Base-by-base conservation (phyloP, 257 asterid genomes). In the Galeopsis tetrahit region DNA sequence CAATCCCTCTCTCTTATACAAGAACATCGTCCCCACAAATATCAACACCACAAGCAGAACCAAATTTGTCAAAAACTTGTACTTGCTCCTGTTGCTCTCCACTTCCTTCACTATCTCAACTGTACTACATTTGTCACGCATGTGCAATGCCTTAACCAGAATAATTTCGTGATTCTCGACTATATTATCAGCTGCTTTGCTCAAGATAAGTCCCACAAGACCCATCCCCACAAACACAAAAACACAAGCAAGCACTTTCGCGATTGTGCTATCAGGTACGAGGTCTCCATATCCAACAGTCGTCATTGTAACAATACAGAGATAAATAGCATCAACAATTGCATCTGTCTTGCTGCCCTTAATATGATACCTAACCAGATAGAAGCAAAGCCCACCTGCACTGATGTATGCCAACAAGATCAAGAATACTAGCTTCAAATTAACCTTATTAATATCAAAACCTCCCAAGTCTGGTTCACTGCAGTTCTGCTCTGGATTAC, bases 231-330 rank as follows among this genome's bases (percentile, higher is more conserved):
- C 55, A 49, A 93, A 89, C 46, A 91, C 96, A 57, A 85, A 89
- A n/a, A 81, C 38, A 65, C 92, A 85, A 1, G 98, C 90, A 0
- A 91, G 84, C n/a, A 82, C 43, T 68, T 89, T 89, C 0, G 96
- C 69, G 35, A 68, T 17, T 7, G 69, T 71, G 83, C 86, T 88
- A 58, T 78, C 79, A 0, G 98, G 98, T 0, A 89, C 92, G 13
- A 91, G 91, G 77, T 91, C 97, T 7, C 97, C 96, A 64, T 91
- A 93, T 62, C 97, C 98, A 28, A 93, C 96, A 1, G 97, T 91
- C 9, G 98, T 93, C 98, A 93, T 93, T 3, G 98, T 93, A 42
- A 93, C 98, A 70, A 93, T 67, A 52, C 96, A 89, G 55, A 93
- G 82, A 63, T 93, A 93, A 17, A 93, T n/a, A 1, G 96, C 84